phyloP scores from a whole-genome alignment of 2,329 filamentous ascomycete species.

The Fusarium longipes region DNA sequence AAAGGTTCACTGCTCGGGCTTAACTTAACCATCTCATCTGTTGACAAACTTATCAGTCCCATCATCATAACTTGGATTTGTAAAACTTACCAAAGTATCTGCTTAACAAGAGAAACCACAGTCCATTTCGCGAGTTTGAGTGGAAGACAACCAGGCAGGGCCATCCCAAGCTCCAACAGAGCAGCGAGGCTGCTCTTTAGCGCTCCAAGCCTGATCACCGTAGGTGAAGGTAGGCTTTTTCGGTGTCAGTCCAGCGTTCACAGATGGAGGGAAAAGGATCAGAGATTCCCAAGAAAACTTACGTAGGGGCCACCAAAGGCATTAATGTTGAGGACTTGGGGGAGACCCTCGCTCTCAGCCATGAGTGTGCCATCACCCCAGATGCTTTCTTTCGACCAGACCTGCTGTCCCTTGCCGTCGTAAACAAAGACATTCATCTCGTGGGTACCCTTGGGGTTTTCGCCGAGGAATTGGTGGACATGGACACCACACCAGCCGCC shows the following conservation, averaged over 20 bases:
- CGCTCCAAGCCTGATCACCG: background rate
- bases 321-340: background rate
- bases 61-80: accelerated
- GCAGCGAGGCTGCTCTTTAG: background rate
- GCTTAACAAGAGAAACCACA: conserved; percentile 4
- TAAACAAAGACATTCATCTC: conserved; percentile 9
- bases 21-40: no score
- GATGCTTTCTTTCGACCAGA: conserved; percentile 7
- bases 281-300: background rate
- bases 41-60: accelerated
- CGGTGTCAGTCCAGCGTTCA: background rate
- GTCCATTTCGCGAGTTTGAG: background rate
- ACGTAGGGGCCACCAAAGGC: background rate
- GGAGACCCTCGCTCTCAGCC: background rate
- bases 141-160: background rate
- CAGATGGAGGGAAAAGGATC: background rate
- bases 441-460: background rate
- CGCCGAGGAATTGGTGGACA: background rate
- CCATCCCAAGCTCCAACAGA: background rate
- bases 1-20: no score
- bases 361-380: background rate
- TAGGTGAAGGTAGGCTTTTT: background rate
- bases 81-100: background rate
- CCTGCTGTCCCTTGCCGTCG: background rate
- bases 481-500: conserved; percentile 8